Evolutionary conservation across 2,329 filamentous ascomycete species (phyloP).

Genomic region (Triangularia setosa): DNA sequence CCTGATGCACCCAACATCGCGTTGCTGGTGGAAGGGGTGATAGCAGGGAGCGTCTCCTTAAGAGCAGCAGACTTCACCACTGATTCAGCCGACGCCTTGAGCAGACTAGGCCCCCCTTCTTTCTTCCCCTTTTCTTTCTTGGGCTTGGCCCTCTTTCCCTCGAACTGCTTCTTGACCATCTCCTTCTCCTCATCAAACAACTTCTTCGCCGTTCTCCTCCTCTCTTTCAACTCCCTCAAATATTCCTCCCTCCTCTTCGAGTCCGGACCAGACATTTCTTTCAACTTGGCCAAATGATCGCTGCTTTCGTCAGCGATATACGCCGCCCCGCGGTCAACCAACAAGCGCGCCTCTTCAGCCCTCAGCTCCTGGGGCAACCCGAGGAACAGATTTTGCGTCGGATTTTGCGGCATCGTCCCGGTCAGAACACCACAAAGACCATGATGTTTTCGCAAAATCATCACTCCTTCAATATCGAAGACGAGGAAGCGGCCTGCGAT

Average conservation of each 20-base stretch:
- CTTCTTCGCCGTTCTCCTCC: slow-evolving; percentile 41
- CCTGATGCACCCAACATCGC: slow-evolving; percentile 23
- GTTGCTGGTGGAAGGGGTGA: slow-evolving; percentile 40
- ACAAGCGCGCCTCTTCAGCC: slow-evolving; percentile 79
- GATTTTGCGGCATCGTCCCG: slow-evolving; percentile 85
- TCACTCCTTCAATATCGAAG: slow-evolving; percentile 79
- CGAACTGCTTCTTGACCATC: slow-evolving; percentile 29
- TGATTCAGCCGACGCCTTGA: slow-evolving; percentile 10
- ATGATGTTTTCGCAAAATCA: slow-evolving; percentile 72
- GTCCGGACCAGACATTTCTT: slow-evolving; percentile 37
- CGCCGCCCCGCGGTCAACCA: slow-evolving; percentile 72
- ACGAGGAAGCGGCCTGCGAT: slow-evolving; percentile 80
- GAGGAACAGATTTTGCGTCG: slow-evolving; percentile 91
- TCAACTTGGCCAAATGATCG: slow-evolving; percentile 64
- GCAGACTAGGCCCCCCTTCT: slow-evolving; percentile 17
- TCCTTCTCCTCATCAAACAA: slow-evolving; percentile 39
- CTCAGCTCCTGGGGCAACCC: slow-evolving; percentile 85
- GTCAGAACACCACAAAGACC: slow-evolving; percentile 82
- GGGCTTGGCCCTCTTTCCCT: slow-evolving; percentile 17
- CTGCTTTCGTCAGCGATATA: slow-evolving; percentile 76
- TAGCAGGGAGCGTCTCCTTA: slow-evolving; percentile 27
- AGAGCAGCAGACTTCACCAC: neutral
- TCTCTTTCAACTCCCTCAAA: slow-evolving; percentile 50
- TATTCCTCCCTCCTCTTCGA: slow-evolving; percentile 48
- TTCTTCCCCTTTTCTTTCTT: slow-evolving; percentile 15